Conservation (phyloP, 192 early-diverging fungal species). For the Coemansia nantahalensis region DNA sequence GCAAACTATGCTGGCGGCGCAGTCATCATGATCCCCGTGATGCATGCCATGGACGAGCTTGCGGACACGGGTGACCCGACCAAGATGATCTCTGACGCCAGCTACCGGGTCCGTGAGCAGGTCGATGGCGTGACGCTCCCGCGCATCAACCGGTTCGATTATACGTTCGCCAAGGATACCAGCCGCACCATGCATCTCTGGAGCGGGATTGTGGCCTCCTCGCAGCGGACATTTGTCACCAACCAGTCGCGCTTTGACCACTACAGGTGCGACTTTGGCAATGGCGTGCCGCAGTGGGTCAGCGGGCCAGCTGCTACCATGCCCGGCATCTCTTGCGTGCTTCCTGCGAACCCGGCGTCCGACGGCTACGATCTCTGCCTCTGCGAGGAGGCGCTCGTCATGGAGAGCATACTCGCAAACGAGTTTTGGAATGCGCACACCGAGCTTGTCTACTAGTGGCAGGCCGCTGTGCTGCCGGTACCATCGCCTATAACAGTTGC, state of each 20-base stretch:
- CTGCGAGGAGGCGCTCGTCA: slow-evolving; percentile 1
- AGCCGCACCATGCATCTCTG: slow-evolving; percentile 4
- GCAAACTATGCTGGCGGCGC: slow-evolving; percentile 7
- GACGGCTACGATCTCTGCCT: slow-evolving; percentile 14
- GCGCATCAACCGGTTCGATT: slow-evolving; percentile 3
- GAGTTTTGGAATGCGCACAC: slow-evolving; percentile 7
- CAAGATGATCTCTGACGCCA: background rate
- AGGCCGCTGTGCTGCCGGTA: too few relatives aligned
- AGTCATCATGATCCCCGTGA: slow-evolving; percentile 2
- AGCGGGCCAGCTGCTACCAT: slow-evolving; percentile 3
- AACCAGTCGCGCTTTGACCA: slow-evolving; percentile 19
- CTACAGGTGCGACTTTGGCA: slow-evolving; percentile 23
- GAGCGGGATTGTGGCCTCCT: background rate
- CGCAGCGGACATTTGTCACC: slow-evolving; percentile 4
- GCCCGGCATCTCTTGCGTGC: slow-evolving; percentile 5
- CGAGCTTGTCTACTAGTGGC: slow-evolving; percentile 3
- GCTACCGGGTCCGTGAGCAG: background rate
- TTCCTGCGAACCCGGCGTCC: slow-evolving; percentile 1
- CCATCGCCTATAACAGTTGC: too few relatives aligned
- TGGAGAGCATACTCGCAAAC: slow-evolving; percentile 9
- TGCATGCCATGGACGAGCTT: background rate
- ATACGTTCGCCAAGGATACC: background rate
- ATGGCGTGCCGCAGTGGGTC: slow-evolving; percentile 15
- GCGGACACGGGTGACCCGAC: background rate
- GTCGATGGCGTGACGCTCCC: background rate